Evolutionary conservation across 768 basidiomycete genomes (phyloP).

Genomic region (Pisolithus albus): DNA sequence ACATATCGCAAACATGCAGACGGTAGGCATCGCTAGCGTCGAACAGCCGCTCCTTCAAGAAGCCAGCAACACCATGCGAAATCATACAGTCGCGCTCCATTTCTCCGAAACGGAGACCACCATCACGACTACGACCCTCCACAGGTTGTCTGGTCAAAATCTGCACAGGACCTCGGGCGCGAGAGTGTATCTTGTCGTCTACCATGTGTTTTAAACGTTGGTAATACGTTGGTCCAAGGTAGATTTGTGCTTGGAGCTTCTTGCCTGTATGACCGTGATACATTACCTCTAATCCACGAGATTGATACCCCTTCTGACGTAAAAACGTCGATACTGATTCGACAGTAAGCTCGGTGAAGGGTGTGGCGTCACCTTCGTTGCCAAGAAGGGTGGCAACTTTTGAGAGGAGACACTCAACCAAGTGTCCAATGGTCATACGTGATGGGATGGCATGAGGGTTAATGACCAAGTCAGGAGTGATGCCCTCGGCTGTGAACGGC

Average conservation of each 20-base stretch:
- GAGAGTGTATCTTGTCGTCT: constrained; percentile 98
- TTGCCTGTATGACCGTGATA: constrained; percentile 98
- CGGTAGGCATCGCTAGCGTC: constrained; percentile 92
- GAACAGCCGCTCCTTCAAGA: constrained; percentile 95
- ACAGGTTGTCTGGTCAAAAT: constrained; percentile 97
- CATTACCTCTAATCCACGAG: constrained; percentile 96
- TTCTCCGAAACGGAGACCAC: constrained; percentile 99
- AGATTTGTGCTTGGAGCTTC: constrained; percentile 96
- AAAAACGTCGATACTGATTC: constrained; percentile 95
- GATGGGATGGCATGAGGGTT: constrained; percentile 99
- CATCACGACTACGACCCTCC: constrained; percentile 97
- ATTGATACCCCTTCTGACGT: constrained; percentile 88
- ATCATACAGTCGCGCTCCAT: constrained; percentile 99
- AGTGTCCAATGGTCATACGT: constrained; percentile 99
- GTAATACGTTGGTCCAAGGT: constrained; percentile 98
- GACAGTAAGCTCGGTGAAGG: constrained; percentile 96
- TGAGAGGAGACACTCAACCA: constrained; percentile 95
- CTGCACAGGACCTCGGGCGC: constrained; percentile 95
- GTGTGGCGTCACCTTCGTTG: constrained; percentile 97
- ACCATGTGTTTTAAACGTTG: constrained; percentile 99
- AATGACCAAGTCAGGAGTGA: constrained; percentile 95
- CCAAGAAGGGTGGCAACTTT: constrained; percentile 96
- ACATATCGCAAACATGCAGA: constrained; percentile 95
- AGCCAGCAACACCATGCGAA: constrained; percentile 96
- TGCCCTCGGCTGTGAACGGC: constrained; percentile 97